These are phyloP conservation scores for Crucihimalaya himalaica DNA, from an alignment of 345 rosid genomes.

Conservation along the genomic window DNA sequence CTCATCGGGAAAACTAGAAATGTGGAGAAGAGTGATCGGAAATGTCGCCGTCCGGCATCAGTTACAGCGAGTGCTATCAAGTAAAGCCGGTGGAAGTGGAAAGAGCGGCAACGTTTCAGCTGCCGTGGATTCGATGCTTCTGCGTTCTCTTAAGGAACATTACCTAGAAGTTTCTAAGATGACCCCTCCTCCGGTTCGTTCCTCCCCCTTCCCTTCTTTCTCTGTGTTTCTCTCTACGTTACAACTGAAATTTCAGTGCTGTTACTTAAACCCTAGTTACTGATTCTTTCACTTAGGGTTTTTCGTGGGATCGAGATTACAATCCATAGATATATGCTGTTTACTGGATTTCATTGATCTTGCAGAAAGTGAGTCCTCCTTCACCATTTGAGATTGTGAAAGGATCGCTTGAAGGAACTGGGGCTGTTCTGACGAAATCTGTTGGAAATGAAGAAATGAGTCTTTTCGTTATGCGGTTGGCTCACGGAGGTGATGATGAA, in stretches of 20 bases:
- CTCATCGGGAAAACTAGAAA: constrained; percentile 14
- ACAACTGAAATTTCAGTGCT: background rate
- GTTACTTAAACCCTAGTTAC: constrained; percentile 31
- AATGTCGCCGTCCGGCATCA: constrained; percentile 42
- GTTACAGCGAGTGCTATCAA: constrained; percentile 38
- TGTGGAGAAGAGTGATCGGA: constrained; percentile 51
- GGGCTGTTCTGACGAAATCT: constrained; percentile 70
- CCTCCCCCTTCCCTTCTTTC: constrained; percentile 11
- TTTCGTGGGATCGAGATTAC: background rate
- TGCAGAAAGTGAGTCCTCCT: constrained; percentile 88
- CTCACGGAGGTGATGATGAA: constrained; percentile 53
- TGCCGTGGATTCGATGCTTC: constrained; percentile 71
- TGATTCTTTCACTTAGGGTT: constrained; percentile 20
- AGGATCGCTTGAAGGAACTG: constrained; percentile 68
- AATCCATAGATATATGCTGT: background rate
- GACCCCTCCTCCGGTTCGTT: constrained; percentile 89
- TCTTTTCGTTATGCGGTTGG: constrained; percentile 66
- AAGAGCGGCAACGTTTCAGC: constrained; percentile 42
- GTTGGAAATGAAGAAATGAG: constrained; percentile 70
- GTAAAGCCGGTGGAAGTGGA: constrained; percentile 26
- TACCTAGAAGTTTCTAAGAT: constrained; percentile 77
- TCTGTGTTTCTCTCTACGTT: background rate
- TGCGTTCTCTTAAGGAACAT: constrained; percentile 95
- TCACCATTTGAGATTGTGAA: constrained; percentile 61
- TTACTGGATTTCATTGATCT: background rate